Evolutionary conservation across 345 rosid genomes (phyloP).

Genomic region (Eucalyptus microcorys): DNA sequence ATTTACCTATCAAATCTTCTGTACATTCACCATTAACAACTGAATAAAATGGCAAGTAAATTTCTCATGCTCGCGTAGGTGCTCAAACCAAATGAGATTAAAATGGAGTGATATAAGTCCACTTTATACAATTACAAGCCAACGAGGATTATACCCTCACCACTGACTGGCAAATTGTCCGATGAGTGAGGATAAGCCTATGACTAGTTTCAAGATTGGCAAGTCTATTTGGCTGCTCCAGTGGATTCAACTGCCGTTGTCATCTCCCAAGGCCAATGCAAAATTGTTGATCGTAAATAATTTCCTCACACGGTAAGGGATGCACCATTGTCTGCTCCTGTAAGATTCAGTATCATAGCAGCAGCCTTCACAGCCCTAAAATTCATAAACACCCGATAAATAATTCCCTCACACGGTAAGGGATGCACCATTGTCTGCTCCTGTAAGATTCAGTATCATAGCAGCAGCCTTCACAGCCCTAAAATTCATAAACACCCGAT

Average conservation of each 20-base stretch:
- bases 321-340: constrained; percentile 83
- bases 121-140: neutral
- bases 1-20: neutral
- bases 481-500: neutral
- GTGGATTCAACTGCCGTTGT: neutral
- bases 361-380: constrained; percentile 87
- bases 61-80: neutral
- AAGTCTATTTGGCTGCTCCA: neutral
- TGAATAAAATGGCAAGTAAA: neutral
- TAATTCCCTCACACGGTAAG: constrained; percentile 46
- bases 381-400: neutral
- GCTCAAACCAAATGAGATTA: neutral
- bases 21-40: neutral
- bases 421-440: constrained; percentile 85
- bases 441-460: constrained; percentile 72
- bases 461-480: constrained; percentile 93
- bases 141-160: neutral
- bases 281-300: neutral
- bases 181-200: neutral
- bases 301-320: constrained; percentile 61
- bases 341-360: constrained; percentile 69
- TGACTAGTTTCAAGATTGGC: neutral
- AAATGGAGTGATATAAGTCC: neutral
- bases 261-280: neutral
- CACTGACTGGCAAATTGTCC: neutral